These are phyloP conservation scores for Mucor ambiguus DNA, from an alignment of 371 early-diverging fungal genomes.

Conservation along the genomic window DNA sequence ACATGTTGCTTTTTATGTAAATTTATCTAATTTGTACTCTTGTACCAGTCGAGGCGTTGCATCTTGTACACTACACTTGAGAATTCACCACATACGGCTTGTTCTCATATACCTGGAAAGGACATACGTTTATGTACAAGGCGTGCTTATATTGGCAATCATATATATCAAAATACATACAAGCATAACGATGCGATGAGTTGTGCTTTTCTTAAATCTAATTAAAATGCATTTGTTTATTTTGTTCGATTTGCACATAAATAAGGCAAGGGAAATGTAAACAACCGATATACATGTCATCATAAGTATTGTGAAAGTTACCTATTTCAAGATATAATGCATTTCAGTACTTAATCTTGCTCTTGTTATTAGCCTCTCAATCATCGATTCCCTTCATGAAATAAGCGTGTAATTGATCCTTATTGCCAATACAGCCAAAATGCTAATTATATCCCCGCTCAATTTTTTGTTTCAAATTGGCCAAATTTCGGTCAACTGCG, in stretches of 20 bases:
- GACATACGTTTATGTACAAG: not conserved
- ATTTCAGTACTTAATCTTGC: no score
- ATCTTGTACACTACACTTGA: not conserved
- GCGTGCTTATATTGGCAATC: not conserved
- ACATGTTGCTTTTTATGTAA: conserved; percentile 1
- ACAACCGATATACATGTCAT: not conserved
- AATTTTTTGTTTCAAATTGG: no score
- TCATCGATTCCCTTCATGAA: no score
- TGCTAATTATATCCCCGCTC: no score
- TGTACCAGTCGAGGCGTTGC: not conserved
- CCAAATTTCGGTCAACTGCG: no score
- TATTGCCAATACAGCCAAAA: no score
- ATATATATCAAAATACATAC: not conserved
- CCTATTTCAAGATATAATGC: no score
- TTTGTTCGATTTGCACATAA: not conserved
- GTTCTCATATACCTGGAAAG: not conserved
- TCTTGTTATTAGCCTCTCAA: no score
- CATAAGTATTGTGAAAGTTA: no score
- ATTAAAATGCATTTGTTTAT: not conserved
- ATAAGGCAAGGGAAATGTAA: not conserved
- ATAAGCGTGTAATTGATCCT: no score
- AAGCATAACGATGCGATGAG: not conserved
- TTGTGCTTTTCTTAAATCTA: not conserved
- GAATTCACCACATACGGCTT: not conserved
- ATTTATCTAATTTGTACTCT: not conserved